Evolutionary conservation across 2,329 filamentous ascomycete species (phyloP), one percentile per base, ranked within the genome.

Genomic region (Penicillium sp.): DNA sequence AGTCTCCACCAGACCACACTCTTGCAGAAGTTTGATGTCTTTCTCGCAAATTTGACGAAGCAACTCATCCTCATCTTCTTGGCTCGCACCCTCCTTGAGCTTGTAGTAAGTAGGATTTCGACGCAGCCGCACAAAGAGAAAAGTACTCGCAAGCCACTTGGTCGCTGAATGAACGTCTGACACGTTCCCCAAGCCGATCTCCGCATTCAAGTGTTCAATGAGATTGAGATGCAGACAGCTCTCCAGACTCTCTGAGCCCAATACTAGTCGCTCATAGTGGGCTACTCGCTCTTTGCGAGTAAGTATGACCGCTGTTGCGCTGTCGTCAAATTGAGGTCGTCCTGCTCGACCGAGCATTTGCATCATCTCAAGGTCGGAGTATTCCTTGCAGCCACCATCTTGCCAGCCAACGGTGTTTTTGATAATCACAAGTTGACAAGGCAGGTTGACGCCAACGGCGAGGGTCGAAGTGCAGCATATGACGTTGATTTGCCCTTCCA

Each of bases 391-490:
- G 7, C 83, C 77, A 35, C 78, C 81, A 60, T 87, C 84, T 60
- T 86, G 85, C 76, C 87, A 93, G 0, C 83, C 82, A 3, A 88
- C 84, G 0, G 92, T 96, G 24, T 91, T 91, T 74, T 96, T 96
- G 59, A 96, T 85, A 10, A 96, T 87, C 4, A 93, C 91, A 3
- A 93, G 86, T 72, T 95, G 90, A 63, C 91, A 93, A 10, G 92
- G 92, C 10, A 96, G 77, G 72, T 96, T 96, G 33, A 96, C 86
- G 0, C 92, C 92, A 13, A 95, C 89, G 1, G 92, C 91, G 19
- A 96, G 80, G 0, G 92, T 96, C 0, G 91, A 93, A 0, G 92
- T 96, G 73, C 91, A 95, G 75, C 92, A 96, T 56, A 96, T 93
- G 35, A 96, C 87, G 65, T 82, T 88, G 61, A 96, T 84, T n/a